Evolutionary conservation across 2,329 filamentous ascomycete species (phyloP).

Genomic region (Pseudogymnoascus pannorum): DNA sequence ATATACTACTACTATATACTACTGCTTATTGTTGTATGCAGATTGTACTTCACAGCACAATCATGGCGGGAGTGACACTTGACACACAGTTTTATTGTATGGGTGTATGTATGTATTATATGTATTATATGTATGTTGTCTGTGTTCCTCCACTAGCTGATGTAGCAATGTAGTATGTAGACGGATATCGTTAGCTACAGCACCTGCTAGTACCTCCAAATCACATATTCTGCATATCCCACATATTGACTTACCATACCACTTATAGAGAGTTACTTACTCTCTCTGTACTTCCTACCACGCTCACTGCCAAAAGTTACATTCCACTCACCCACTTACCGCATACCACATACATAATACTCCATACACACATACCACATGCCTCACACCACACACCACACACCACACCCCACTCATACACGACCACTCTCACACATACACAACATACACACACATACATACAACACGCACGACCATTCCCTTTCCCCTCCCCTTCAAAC

Average conservation of each 20-base stretch:
- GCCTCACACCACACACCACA: too few species aligned
- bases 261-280: too few species aligned
- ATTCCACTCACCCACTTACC: too few species aligned
- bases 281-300: background rate
- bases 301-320: background rate
- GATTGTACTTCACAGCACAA: background rate
- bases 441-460: background rate
- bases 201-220: too few species aligned
- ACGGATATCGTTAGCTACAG: background rate
- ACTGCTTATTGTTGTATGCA: background rate
- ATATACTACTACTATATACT: too few species aligned
- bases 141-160: background rate
- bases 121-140: background rate
- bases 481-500: too few species aligned
- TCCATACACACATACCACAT: too few species aligned
- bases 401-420: background rate
- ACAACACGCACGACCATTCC: too few species aligned
- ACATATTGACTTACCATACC: too few species aligned
- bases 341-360: too few species aligned
- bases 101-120: background rate
- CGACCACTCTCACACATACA: background rate
- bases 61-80: background rate
- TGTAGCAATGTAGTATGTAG: too few species aligned
- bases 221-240: too few species aligned
- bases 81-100: background rate